Evolutionary conservation across 345 rosid species (phyloP).

Genomic region (Passiflora organensis): DNA sequence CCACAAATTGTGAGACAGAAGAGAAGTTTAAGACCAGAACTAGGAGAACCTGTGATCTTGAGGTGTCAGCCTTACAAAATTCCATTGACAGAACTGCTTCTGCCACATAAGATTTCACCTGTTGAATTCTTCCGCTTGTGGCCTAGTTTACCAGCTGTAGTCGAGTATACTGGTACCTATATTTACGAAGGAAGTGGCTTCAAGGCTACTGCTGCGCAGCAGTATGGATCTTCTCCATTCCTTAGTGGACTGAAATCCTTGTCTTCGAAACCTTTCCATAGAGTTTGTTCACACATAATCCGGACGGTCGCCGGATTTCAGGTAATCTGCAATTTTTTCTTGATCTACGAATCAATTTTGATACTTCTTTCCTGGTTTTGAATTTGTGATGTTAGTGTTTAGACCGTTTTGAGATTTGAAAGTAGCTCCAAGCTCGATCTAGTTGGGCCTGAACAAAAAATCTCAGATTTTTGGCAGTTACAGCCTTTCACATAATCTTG

Average conservation of each 20-base stretch:
- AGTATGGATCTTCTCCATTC: conserved; percentile 92
- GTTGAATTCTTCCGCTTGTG: conserved; percentile 97
- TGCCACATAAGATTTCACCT: conserved; percentile 91
- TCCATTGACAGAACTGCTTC: conserved; percentile 90
- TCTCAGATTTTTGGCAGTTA: too few species aligned
- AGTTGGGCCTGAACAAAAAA: too few species aligned
- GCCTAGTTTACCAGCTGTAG: conserved; percentile 96
- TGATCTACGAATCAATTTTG: not conserved
- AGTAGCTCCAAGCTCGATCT: not conserved
- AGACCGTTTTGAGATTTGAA: not conserved
- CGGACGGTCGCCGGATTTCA: conserved; percentile 97
- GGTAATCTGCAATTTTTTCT: conserved; percentile 33
- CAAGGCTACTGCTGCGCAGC: conserved; percentile 98
- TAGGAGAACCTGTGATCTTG: conserved; percentile 93
- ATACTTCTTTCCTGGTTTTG: not conserved
- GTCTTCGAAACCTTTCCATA: conserved; percentile 90
- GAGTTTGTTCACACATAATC: conserved; percentile 87
- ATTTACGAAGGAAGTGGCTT: conserved; percentile 94
- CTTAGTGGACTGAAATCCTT: conserved; percentile 83
- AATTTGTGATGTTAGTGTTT: not conserved
- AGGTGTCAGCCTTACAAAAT: conserved; percentile 97
- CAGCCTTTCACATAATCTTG: too few species aligned
- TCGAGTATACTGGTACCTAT: conserved; percentile 82
- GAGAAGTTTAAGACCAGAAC: conserved; percentile 76
- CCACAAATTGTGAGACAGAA: conserved; percentile 75